Percentiles rank a stretch among this genome's conserved stretches.
These are phyloP conservation scores for Phialophora macrospora DNA, from an alignment of 2,329 filamentous ascomycete genomes.

Conservation along the genomic window DNA sequence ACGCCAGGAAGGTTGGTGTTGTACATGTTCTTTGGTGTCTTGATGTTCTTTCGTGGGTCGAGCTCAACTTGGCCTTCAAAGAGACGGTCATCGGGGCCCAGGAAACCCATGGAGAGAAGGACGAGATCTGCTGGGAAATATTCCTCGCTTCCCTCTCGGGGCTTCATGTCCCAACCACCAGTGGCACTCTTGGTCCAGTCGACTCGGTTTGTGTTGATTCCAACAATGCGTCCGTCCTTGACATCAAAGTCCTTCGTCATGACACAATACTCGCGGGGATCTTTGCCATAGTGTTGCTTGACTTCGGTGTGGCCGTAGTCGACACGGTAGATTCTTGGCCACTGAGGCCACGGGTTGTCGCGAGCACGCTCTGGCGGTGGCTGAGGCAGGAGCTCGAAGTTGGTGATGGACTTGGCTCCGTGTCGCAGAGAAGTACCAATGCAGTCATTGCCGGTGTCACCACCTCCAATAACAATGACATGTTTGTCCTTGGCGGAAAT, in stretches of 20 bases:
- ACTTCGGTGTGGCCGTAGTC: conserved; percentile 97
- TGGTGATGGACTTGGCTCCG: conserved; percentile 92
- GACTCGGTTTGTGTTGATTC: conserved; percentile 93
- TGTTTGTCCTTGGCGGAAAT: conserved; percentile 95
- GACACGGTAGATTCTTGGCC: conserved; percentile 97
- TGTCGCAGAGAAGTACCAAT: conserved; percentile 96
- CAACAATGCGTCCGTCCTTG: conserved; percentile 89
- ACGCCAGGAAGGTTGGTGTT: conserved; percentile 85
- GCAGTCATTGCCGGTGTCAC: conserved; percentile 97
- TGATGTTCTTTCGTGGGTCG: conserved; percentile 92
- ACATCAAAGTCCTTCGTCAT: conserved; percentile 98
- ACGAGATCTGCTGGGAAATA: conserved; percentile 97
- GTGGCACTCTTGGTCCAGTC: conserved; percentile 91
- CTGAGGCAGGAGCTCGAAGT: conserved; percentile 94
- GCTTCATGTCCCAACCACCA: conserved; percentile 98
- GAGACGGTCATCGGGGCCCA: conserved; percentile 87
- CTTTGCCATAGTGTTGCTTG: conserved; percentile 92
- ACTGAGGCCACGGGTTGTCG: conserved; percentile 98
- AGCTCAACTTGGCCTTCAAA: conserved; percentile 88
- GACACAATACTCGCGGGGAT: conserved; percentile 95
- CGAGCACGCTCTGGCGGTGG: conserved; percentile 86
- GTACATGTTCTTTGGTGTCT: conserved; percentile 87
- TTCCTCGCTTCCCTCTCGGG: conserved; percentile 87
- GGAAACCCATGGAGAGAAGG: conserved; percentile 94
- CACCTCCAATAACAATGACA: conserved; percentile 94